Evolutionary conservation across 805 yeast species (phyloP), one percentile per base, ranked within the genome.

Genomic region (Grigorovia yakushimaensis): DNA sequence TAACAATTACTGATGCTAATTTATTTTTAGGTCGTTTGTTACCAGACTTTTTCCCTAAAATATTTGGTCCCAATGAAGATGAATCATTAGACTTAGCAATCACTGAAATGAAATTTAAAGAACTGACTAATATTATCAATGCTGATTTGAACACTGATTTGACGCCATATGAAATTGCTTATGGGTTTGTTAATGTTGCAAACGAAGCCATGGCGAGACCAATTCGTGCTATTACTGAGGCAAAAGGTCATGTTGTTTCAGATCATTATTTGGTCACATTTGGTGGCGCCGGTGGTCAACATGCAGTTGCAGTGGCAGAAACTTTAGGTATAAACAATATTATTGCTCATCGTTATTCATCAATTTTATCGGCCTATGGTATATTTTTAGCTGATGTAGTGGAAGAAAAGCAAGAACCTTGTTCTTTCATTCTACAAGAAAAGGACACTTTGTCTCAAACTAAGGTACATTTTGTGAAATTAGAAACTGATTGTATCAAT

Each of bases 231-330:
- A 67, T 88, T 45, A 87, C 95, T 0, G 96, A 87, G 60, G 86
- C 91, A 1, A 85, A 81, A 58, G 96, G 96, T 4, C 79, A 80
- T 58, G 72, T 77, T 39, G 73, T 80, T 0, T 61, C 83, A 9
- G 69, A 74, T 10, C 95, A 88, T 61, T 68, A 82, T 49, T 66
- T 88, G 49, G 94, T 88, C 1, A 76, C 91, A 2, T 88, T 88
- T 66, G 96, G 96, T 42, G 96, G 96, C 43, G 95, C 95, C 22
- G 96, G 96, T 46, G 96, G 96, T 8, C 96, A 88, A 65, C 89
- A 85, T 64, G 89, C 93, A 2, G 80, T 77, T 43, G 80, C 84
- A 9, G 80, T 88, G 35, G 95, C 95, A 1, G 72, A 77, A 48
- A 73, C 76, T 22, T 70, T 88, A 50, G 88, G 88, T 8, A 83